These are phyloP conservation scores for Bolboschoenoplectus hybrid DNA, from an alignment of 202 grass and related monocot genomes.

Conservation along the genomic window DNA sequence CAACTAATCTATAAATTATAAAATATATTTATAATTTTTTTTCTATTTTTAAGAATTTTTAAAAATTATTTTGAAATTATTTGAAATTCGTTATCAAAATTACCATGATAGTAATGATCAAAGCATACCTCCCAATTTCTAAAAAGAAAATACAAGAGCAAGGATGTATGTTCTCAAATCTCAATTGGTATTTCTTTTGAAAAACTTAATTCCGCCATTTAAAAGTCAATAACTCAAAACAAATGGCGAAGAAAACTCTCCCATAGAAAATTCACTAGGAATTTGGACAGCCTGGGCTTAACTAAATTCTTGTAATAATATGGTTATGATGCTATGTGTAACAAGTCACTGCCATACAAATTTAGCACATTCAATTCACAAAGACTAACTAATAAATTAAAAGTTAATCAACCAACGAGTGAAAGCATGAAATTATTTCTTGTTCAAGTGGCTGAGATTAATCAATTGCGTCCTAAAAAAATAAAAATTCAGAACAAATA, in stretches of 20 bases:
- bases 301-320: not conserved
- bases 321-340: not conserved
- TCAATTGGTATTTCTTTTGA: too few relatives aligned
- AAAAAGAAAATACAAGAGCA: too few relatives aligned
- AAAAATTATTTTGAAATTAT: too few relatives aligned
- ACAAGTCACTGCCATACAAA: not conserved
- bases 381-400: not conserved
- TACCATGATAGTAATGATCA: too few relatives aligned
- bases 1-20: too few relatives aligned
- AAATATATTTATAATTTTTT: too few relatives aligned
- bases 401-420: not conserved
- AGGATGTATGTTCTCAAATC: too few relatives aligned
- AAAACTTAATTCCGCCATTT: too few relatives aligned
- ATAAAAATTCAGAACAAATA: not conserved
- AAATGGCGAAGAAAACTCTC: not conserved
- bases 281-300: not conserved
- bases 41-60: too few relatives aligned
- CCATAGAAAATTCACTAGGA: not conserved
- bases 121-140: too few relatives aligned
- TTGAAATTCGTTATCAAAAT: too few relatives aligned
- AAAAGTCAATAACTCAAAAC: not conserved
- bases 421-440: not conserved
- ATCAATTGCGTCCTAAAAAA: not conserved
- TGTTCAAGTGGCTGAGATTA: not conserved
- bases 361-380: not conserved